Evolutionary conservation across 176 grass and related monocot genomes (phyloP), one percentile per base, ranked within the genome.

Genomic region (Carex scoparia): DNA sequence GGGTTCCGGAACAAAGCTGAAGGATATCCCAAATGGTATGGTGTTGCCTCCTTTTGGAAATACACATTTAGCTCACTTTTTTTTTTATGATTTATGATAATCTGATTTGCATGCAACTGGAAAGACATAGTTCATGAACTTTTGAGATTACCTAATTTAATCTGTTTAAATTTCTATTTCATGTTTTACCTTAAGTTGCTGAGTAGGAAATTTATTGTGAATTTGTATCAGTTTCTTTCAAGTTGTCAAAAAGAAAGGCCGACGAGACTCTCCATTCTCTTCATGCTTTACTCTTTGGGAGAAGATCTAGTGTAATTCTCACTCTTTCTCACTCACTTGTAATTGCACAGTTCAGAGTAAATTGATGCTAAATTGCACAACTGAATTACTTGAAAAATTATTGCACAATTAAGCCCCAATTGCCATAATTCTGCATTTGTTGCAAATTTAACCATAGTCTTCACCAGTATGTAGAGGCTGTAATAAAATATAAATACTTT

Each of bases 1-100:
- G 97, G 97, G 97, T 84, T 91, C 97, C 86, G 96, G 97, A 85
- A 90, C 90, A 31, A 99, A 88, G 87, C 90, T 99, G 19, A 94
- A 92, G 75, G 97, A 99, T 33, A 99, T 99, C 35, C 97, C 97
- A 4, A 99, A 99, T 69, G 91, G 97, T 99, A 91, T 79, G 0
- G 27, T 18, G 7, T 27, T 28, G 37, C 64, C 69, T 4, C 9
- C 4, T 30, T 27, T 64, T 75, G 59, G 2, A 42, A 59, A 28
- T 48, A 12, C 23, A 61, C 31, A 23, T 44, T 8, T 80, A n/a
- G 32, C 86, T 84, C 69, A 11, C 42, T 85, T 80, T n/a, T 27
- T 27, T 40, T 40, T 40, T 40, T 2, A 40, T 40, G 38, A 40
- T 40, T 67, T 35, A 49, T 18, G 28, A 87, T 10, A 10, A 30